Evolutionary conservation across 2,329 filamentous ascomycete genomes (phyloP), one percentile per base, ranked within the genome.

Genomic region (Dissoconium aciculare): DNA sequence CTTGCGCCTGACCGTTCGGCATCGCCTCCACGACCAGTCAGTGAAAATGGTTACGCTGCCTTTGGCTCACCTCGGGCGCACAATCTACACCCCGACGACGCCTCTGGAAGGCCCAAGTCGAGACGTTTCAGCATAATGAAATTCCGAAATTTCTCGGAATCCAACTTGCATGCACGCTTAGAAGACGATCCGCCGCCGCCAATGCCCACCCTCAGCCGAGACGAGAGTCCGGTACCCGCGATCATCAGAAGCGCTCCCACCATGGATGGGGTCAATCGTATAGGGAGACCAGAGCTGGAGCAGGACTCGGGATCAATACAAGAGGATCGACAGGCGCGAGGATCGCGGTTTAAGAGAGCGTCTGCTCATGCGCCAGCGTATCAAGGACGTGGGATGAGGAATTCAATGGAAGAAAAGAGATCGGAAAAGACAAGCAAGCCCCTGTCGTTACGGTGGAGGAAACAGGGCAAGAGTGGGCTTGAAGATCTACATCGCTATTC

Each of bases 201-300:
- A 5, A 49, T 64, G 30, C 59, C 60, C 17, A 36, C 49, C 5
- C 42, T 62, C 36, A n/a, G n/a, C 8, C n/a, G 8, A n/a, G 19
- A 23, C 19, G 19, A 23, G 19, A 54, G 53, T 14, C 54, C 58
- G 13, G 52, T 69, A 23, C 73, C 73, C 11, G 65, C 66, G 12
- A 95, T 95, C 51, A 89, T 95, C 54, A 93, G 80, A 29, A 95
- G 87, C 8, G 81, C 85, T 11, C 85, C 89, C 6, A 89, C 84
- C 5, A 69, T 74, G 29, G 57, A 60, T 42, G 27, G 30, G 12
- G 9, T 31, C 11, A 33, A 32, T n/a, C 33, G 35, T 26, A 31
- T 27, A 16, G 14, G 30, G 12, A 25, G 26, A 2, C 9, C 5
- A 17, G 19, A 32, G 5, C 26, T 17, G 15, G 21, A 12, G 8